Evolutionary conservation across 495 filamentous ascomycete species (phyloP), one percentile per base, ranked within the genome.

Genomic region (Sphaerosporella brunnea): DNA sequence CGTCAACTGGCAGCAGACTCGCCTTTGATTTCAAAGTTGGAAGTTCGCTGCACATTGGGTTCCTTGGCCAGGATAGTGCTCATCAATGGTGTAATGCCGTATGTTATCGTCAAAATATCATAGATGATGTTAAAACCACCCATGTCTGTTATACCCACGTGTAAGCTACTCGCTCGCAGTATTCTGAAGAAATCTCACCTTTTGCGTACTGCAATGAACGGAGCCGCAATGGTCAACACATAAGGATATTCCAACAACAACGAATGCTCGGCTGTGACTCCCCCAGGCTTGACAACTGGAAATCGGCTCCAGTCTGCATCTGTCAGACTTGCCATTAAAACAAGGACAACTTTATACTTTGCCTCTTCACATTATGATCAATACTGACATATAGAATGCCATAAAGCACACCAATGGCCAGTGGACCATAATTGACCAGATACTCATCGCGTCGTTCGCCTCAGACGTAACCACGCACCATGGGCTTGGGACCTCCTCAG

Each of bases 181-280:
- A n/a, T n/a, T n/a, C n/a, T n/a, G n/a, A n/a, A n/a, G n/a, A n/a
- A n/a, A n/a, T n/a, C 39, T 21, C 11, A 26, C 40, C 21, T 24
- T 23, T 25, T 43, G 2, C 11, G 1, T 25, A 43, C 13, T 2
- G 40, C 40, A 13, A 26, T 43, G 2, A 46, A 35, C 25, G 43
- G 43, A 9, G 30, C 43, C 13, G 21, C 1, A n/a, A 19, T 13
- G n/a, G 30, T 19, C 1, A 56, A 24, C 3, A 3, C 25, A 9
- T 54, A 53, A 0, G 51, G 47, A 32, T 53, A 54, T 5, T 53
- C 32, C 0, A 53, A 36, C 7, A 50, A 23, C 2, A 55, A 15
- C 0, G 51, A 54, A 20, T 56, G 24, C n/a, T 30, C 32, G 9
- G 47, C 51, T 1, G 35, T 20, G 2, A 36, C 51, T 2, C 51